Base-by-base conservation (phyloP, 2,329 filamentous ascomycete genomes). In the Penicillium sp. region DNA sequence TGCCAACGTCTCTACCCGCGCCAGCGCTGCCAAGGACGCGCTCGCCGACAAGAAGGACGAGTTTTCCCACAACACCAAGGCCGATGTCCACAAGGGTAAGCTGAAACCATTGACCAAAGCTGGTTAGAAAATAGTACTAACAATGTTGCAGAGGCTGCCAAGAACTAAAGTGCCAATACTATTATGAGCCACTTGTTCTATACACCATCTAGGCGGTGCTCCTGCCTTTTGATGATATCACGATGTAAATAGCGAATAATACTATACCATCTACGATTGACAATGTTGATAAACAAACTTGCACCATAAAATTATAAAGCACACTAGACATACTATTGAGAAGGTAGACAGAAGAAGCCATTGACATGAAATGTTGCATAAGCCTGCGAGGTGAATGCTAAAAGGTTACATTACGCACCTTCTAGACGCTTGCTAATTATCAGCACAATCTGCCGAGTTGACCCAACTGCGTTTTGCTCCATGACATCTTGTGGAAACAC, bases 31-130 rank as follows among this genome's bases (percentile, higher is more conserved):
- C 55, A 76, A 81, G 68, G 79, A 80, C 62, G 82, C 82, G 52
- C 62, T 76, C 44, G 61, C 65, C 59, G 80, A 84, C 77, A 84
- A 84, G 80, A 45, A 79, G 40, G 76, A 83, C 61, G 76, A 84
- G 78, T 57, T 64, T 62, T 76, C 77, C 71, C 81, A 84, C 75
- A 76, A 84, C 64, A 65, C 60, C 40, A 68, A 67, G 58, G 64
- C 64, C 27, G 62, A 65, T 61, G 61, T 62, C 50, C 48, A 66
- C 60, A 66, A 66, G 58, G 60, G 64, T 66, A 59, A 50, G 62
- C 27, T 33, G 11, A 21, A 13, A 5, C 8, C 1, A 11, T 9
- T 16, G 15, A 19, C 2, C 10, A 9, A 23, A 45, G 7, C 2
- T 27, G 6, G 3, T 10, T 19, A 21, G 13, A 43, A 10, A 21